Percentiles rank a stretch among this genome's conserved stretches.
Evolutionary conservation across 345 rosid genomes (phyloP).

Genomic region (Populus alba): DNA sequence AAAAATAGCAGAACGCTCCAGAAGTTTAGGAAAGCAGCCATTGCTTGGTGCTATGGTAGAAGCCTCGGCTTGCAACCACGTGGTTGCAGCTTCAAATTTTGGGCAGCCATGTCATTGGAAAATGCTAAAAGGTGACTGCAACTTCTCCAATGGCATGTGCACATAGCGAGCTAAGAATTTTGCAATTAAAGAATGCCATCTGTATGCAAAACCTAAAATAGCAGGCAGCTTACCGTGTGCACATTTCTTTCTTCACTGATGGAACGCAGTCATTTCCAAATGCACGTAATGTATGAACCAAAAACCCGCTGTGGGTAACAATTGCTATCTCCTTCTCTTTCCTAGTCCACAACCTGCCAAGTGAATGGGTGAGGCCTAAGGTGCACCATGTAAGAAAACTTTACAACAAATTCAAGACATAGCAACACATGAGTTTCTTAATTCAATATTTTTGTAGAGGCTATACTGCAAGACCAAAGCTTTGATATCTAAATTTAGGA

Average conservation of each 20-base stretch:
- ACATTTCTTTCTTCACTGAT: constrained; percentile 65
- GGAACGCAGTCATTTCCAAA: constrained; percentile 82
- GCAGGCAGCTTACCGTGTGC: constrained; percentile 57
- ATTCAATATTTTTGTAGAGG: neutral
- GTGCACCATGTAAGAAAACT: neutral
- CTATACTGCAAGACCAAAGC: neutral
- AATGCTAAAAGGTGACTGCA: neutral
- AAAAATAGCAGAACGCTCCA: neutral
- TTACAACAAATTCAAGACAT: neutral
- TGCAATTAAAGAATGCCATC: neutral
- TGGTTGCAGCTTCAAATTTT: neutral
- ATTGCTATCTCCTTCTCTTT: constrained; percentile 96
- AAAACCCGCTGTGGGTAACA: constrained; percentile 93
- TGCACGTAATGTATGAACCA: constrained; percentile 68
- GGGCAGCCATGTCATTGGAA: neutral
- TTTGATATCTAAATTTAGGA: neutral
- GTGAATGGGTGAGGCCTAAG: constrained; percentile 1
- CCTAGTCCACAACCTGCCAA: constrained; percentile 89
- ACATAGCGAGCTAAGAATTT: neutral
- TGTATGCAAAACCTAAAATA: neutral
- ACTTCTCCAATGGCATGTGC: neutral
- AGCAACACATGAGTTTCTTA: neutral
- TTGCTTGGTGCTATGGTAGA: neutral
- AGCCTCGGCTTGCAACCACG: neutral
- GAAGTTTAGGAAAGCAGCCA: neutral